Evolutionary conservation across 768 basidiomycete species (phyloP).

Genomic region (Cyathus striatus): DNA sequence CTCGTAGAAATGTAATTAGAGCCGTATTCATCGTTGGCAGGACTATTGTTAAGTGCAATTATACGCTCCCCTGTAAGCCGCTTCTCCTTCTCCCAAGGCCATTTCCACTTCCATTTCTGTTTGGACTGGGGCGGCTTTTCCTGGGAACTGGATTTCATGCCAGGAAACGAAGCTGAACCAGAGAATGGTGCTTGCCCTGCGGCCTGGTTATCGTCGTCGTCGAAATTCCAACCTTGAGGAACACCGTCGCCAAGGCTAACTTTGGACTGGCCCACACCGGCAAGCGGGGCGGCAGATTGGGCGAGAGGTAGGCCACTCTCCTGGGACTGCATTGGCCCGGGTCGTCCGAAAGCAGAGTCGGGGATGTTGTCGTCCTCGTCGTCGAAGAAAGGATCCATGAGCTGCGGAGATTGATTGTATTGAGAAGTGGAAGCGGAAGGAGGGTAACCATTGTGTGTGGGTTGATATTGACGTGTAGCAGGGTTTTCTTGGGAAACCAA

Average conservation of each 20-base stretch:
- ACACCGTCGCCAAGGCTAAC: slow-evolving; percentile 36
- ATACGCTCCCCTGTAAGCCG: slow-evolving; percentile 69
- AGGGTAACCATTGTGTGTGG: slow-evolving; percentile 56
- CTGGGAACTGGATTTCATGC: slow-evolving; percentile 15
- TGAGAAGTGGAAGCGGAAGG: slow-evolving; percentile 39
- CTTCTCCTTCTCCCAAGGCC: slow-evolving; percentile 79
- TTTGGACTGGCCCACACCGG: slow-evolving; percentile 49
- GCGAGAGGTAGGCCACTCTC: slow-evolving; percentile 58
- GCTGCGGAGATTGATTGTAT: slow-evolving; percentile 40
- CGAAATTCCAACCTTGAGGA: slow-evolving; percentile 71
- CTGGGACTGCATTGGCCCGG: slow-evolving; percentile 44
- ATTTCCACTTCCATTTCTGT: slow-evolving; percentile 55
- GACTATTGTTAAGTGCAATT: slow-evolving; percentile 75
- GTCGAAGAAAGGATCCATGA: slow-evolving; percentile 86
- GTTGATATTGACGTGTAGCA: slow-evolving; percentile 45
- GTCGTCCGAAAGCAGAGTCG: slow-evolving; percentile 62
- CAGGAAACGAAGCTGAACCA: slow-evolving; percentile 35
- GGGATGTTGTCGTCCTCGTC: slow-evolving; percentile 73
- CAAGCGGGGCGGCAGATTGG: slow-evolving; percentile 53
- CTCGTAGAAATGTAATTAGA: slow-evolving; percentile 89
- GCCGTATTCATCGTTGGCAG: slow-evolving; percentile 60
- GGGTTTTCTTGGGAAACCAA: slow-evolving; percentile 73
- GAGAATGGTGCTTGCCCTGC: slow-evolving; percentile 32
- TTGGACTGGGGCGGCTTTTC: slow-evolving; percentile 13
- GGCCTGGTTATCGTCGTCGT: slow-evolving; percentile 54